Conservation (phyloP, 192 early-diverging fungal species). For the Jimgerdemannia lactiflua region DNA sequence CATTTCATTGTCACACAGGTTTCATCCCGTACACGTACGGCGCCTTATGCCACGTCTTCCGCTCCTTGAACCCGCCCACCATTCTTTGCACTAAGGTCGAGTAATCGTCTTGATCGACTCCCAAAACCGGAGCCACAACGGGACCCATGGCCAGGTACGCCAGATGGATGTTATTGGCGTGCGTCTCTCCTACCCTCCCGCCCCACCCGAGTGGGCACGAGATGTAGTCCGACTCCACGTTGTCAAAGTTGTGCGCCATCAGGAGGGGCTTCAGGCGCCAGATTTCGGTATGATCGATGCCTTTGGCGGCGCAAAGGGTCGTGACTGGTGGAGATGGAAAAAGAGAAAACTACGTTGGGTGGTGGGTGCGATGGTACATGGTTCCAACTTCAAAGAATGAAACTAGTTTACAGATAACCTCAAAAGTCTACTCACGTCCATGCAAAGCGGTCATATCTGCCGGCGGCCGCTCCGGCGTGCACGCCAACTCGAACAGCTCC, state of each 20-base stretch:
- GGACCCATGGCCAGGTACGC: background rate
- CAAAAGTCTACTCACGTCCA: background rate
- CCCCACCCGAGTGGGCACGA: conserved; percentile 34
- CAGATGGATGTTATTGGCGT: background rate
- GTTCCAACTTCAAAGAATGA: too few relatives aligned
- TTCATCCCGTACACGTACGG: background rate
- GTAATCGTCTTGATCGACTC: background rate
- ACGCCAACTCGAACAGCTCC: background rate
- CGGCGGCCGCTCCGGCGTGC: background rate
- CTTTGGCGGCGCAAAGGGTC: background rate
- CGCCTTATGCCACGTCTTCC: background rate
- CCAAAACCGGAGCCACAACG: background rate
- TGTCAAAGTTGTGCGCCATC: background rate
- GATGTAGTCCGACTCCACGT: background rate
- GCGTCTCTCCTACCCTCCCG: conserved; percentile 21
- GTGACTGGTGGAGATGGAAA: background rate
- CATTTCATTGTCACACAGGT: background rate
- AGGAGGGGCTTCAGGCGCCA: background rate
- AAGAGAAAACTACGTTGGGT: too few relatives aligned
- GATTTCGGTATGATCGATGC: too few relatives aligned
- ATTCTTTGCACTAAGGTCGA: background rate
- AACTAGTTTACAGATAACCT: too few relatives aligned
- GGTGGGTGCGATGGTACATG: background rate
- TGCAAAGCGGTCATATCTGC: background rate
- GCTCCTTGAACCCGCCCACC: background rate